Conservation (phyloP, 2,329 filamentous ascomycete species). For the Zymoseptoria crescenta region DNA sequence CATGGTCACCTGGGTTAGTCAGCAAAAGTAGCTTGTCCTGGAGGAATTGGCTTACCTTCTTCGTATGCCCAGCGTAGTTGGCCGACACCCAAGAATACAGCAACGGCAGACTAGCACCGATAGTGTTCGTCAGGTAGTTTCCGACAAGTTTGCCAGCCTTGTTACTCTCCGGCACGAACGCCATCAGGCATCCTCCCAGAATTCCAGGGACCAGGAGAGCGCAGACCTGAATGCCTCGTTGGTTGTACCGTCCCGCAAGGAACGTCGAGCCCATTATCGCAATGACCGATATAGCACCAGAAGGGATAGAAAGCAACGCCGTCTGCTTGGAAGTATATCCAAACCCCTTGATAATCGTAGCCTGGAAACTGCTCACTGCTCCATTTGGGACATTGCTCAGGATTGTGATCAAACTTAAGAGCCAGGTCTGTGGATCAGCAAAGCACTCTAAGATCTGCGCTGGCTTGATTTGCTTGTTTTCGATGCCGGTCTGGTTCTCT, state of each 20-base stretch:
- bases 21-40: neutral
- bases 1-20: conserved; percentile 26
- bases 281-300: conserved; percentile 47
- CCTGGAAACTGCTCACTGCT: conserved; percentile 33
- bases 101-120: conserved; percentile 32
- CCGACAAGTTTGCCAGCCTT: conserved; percentile 37
- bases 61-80: conserved; percentile 64
- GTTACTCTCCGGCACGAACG: conserved; percentile 31
- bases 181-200: conserved; percentile 26
- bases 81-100: conserved; percentile 31
- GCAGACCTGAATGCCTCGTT: conserved; percentile 23
- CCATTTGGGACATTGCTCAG: conserved; percentile 34
- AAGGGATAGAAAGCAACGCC: conserved; percentile 44
- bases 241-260: conserved; percentile 23
- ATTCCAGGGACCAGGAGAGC: conserved; percentile 23
- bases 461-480: conserved; percentile 44
- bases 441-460: conserved; percentile 41
- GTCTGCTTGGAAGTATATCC: conserved; percentile 25
- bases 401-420: conserved; percentile 33
- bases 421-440: conserved; percentile 37
- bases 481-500: conserved; percentile 44
- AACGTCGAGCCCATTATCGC: conserved; percentile 23
- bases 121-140: conserved; percentile 34
- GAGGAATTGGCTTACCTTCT: conserved; percentile 30
- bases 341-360: conserved; percentile 27